These are phyloP conservation scores for Lolium rigidum DNA, from an alignment of 176 grass and related monocot species.

Conservation along the genomic window DNA sequence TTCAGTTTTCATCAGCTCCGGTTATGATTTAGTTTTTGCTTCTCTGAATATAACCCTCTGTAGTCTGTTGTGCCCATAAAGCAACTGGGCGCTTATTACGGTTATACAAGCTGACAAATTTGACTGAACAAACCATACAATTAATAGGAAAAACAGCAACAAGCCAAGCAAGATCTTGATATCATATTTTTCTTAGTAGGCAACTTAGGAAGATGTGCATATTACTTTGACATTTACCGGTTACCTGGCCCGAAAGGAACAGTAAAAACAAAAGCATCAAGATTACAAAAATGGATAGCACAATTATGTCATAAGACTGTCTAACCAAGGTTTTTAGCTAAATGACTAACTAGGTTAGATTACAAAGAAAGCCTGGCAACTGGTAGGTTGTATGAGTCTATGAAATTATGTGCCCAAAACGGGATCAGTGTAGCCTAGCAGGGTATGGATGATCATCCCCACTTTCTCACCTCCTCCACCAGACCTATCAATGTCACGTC, in stretches of 20 bases:
- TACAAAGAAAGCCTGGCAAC: too few species aligned
- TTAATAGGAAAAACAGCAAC: background rate
- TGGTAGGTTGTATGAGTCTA: background rate
- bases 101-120: background rate
- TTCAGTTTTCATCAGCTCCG: too few species aligned
- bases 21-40: too few species aligned
- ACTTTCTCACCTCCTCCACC: constrained; percentile 9
- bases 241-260: background rate
- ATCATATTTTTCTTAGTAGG: background rate
- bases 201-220: constrained; percentile 7
- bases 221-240: background rate
- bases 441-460: constrained; percentile 25
- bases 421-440: constrained; percentile 22
- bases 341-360: too few species aligned
- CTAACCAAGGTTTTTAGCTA: too few species aligned
- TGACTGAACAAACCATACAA: constrained; percentile 15
- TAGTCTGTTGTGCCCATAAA: too few species aligned
- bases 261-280: too few species aligned
- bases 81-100: background rate
- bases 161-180: constrained; percentile 9
- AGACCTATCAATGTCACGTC: background rate
- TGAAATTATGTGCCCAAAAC: background rate
- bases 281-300: background rate
- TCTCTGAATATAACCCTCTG: too few species aligned
- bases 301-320: background rate